Evolutionary conservation across 148 eudicot genomes (phyloP).

Genomic region (Rhododendron henanense): DNA sequence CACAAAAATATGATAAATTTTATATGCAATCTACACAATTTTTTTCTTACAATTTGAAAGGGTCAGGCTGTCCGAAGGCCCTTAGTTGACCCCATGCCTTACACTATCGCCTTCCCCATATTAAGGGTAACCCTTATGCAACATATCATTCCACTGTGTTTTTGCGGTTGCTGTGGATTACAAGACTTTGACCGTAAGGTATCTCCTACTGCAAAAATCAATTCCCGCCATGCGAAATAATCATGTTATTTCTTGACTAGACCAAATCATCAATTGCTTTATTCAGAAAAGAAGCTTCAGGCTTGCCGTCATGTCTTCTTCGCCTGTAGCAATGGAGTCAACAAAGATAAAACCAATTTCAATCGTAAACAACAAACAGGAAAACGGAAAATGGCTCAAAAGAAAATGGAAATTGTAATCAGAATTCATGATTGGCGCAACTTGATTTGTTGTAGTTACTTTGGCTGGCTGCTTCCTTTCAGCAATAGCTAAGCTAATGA

Average conservation of each 20-base stretch:
- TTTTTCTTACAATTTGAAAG: not conserved
- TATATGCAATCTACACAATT: not conserved
- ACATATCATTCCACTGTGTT: not conserved
- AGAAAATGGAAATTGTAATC: not conserved
- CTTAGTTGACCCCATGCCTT: not conserved
- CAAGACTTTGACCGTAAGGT: not conserved
- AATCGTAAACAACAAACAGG: not conserved
- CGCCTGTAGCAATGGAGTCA: constrained; percentile 23
- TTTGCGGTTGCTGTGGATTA: not conserved
- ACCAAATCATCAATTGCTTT: not conserved
- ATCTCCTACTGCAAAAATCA: not conserved
- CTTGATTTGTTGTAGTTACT: not conserved
- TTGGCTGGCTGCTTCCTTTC: not conserved
- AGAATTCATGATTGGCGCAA: not conserved
- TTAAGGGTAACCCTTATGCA: too few species aligned
- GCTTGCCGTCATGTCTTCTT: constrained; percentile 21
- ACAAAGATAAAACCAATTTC: not conserved
- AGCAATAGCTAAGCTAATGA: not conserved
- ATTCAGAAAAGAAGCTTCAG: not conserved
- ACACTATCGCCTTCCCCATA: not conserved
- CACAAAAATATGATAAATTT: not conserved
- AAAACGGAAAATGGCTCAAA: not conserved
- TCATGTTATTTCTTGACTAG: not conserved
- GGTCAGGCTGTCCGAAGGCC: not conserved
- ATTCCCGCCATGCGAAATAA: not conserved